Evolutionary conservation across 108 stramenopile species (phyloP).

Genomic region (Pseudonitzschia delicatissima): DNA sequence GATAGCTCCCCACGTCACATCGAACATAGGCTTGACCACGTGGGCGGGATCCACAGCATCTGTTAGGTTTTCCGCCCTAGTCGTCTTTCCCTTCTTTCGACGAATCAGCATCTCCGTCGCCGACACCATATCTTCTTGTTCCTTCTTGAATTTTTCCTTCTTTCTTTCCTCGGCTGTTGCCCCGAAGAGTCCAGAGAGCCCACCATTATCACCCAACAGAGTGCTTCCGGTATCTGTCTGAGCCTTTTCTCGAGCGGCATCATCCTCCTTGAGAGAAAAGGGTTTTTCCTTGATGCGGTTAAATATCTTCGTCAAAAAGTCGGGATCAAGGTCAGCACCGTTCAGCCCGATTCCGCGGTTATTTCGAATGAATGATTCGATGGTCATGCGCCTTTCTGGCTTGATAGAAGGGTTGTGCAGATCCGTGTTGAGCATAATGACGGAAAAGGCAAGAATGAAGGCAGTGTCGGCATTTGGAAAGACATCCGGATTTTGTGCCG

Average conservation of each 20-base stretch:
- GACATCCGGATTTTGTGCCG: slow-evolving; percentile 78
- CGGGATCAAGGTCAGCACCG: slow-evolving; percentile 89
- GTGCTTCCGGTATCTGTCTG: slow-evolving; percentile 38
- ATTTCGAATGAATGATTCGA: slow-evolving; percentile 88
- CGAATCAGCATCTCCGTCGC: slow-evolving; percentile 73
- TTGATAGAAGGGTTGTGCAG: slow-evolving; percentile 98
- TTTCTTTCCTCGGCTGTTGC: slow-evolving; percentile 66
- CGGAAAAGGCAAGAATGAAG: slow-evolving; percentile 97
- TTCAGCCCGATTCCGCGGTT: slow-evolving; percentile 95
- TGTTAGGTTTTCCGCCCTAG: slow-evolving; percentile 18
- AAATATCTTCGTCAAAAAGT: slow-evolving; percentile 91
- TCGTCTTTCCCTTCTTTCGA: slow-evolving; percentile 17
- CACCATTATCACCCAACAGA: slow-evolving; percentile 46
- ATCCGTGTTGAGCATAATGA: slow-evolving; percentile 99
- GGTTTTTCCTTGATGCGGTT: slow-evolving; percentile 90
- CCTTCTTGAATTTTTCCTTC: slow-evolving; percentile 83
- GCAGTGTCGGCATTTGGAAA: slow-evolving; percentile 98
- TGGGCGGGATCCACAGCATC: slow-evolving; percentile 69
- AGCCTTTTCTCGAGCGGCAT: slow-evolving; percentile 67
- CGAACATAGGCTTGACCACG: slow-evolving; percentile 93
- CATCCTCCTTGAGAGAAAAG: slow-evolving; percentile 97
- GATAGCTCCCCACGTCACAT: slow-evolving; percentile 97
- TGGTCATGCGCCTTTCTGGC: slow-evolving; percentile 91
- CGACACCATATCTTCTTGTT: slow-evolving; percentile 92
- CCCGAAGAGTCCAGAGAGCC: slow-evolving; percentile 67